Evolutionary conservation across 345 rosid species (phyloP), one percentile per base, ranked within the genome.

Genomic region (Eucalyptus caleyi): DNA sequence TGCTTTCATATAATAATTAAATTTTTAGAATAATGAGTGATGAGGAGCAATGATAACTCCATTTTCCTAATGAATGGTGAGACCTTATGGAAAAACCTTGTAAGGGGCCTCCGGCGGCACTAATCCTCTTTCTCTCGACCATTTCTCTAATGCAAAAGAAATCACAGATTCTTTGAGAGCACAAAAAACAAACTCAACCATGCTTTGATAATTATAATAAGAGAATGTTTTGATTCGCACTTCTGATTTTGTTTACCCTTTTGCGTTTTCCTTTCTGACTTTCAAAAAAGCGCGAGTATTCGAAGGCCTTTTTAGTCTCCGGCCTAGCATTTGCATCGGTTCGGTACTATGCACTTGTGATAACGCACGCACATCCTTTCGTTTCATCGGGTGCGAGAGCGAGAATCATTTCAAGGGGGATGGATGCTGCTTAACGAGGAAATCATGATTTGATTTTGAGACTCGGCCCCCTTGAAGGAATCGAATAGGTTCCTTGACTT

Each of bases 1-100:
- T 53, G 1, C 5, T 1, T 21, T 53, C 1, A 1, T 53, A 4
- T 53, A 21, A 53, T 21, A 53, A 4, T 9, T 8, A 8, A 51
- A 53, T 0, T 53, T 3, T 1, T 53, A 21, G 26, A 21, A 21
- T 53, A 8, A 53, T 26, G 16, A 26, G 15, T 60, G 32, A 60
- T 26, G 67, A 60, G 2, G 16, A 60, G 26, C 1, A 53, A 53
- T 53, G 59, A 53, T 53, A 53, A 53, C 59, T 53, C 3, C 1
- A 53, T 4, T 53, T 53, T 21, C 59, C 24, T 53, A 53, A 53
- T 53, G 26, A 21, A 53, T 4, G 11, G 26, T 21, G 59, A 53
- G 59, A 53, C 4, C 5, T 21, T 53, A 53, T 21, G 59, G 2
- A 53, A 4, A 53, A 53, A 53, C 1, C 26, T 53, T 21, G 59